A percentile compares a stretch with the other conserved stretches of the same genome.
These are phyloP conservation scores for Saxophila tyrrhenica DNA, from an alignment of 495 filamentous ascomycete species.

Conservation along the genomic window DNA sequence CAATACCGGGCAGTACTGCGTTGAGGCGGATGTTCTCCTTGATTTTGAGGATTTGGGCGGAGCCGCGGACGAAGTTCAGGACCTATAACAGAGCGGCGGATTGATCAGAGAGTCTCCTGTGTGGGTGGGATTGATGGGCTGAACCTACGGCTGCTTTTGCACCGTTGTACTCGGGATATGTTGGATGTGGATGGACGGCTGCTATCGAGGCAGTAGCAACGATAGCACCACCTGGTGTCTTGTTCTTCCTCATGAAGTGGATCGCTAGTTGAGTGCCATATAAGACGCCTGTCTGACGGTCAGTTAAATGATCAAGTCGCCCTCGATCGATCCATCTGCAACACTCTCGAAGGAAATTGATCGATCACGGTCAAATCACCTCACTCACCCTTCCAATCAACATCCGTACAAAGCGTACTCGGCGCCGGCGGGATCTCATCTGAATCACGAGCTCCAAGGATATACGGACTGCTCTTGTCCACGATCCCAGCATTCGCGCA, in stretches of 20 bases:
- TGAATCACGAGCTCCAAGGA: slow-evolving; percentile 21
- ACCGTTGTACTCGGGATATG: slow-evolving; percentile 33
- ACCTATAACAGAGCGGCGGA: too few species aligned
- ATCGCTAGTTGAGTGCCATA: slow-evolving; percentile 34
- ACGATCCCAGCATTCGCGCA: slow-evolving; percentile 35
- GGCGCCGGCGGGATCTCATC: slow-evolving; percentile 29
- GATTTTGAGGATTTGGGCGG: slow-evolving; percentile 26
- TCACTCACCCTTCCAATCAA: slow-evolving; percentile 29
- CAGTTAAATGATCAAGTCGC: too few species aligned
- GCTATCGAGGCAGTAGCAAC: slow-evolving; percentile 29
- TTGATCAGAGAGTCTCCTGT: neutral
- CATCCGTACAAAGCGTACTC: slow-evolving; percentile 28
- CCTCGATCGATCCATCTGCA: too few species aligned
- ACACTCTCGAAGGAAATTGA: too few species aligned
- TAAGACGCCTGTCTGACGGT: slow-evolving; percentile 30
- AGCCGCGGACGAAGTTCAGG: slow-evolving; percentile 30
- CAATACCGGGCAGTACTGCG: slow-evolving; percentile 26
- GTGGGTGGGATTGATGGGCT: neutral
- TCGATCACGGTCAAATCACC: too few species aligned
- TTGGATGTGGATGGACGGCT: slow-evolving; percentile 28
- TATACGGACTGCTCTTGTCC: slow-evolving; percentile 26
- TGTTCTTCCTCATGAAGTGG: slow-evolving; percentile 36
- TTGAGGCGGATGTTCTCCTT: slow-evolving; percentile 33
- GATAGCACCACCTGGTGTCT: slow-evolving; percentile 29
- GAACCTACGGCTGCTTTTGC: slow-evolving; percentile 30